Conservation (phyloP, 2,329 filamentous ascomycete species). For the Aspergillus quadrilineatus region DNA sequence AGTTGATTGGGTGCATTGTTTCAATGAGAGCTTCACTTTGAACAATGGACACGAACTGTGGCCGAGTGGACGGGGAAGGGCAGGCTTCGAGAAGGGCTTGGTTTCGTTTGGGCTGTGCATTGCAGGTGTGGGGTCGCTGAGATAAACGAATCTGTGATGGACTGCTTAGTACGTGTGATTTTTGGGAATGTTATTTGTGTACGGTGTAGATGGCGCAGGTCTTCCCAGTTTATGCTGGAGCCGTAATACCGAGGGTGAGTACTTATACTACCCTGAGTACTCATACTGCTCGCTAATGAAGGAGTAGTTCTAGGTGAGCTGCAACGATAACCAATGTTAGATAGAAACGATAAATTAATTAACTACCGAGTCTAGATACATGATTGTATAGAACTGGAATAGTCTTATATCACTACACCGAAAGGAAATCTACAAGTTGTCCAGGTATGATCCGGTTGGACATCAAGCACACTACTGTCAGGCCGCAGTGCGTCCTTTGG, state of each 20-base stretch:
- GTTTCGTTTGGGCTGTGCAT: slow-evolving; percentile 23
- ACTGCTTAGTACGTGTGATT: background rate
- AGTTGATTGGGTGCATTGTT: slow-evolving; percentile 22
- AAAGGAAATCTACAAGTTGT: slow-evolving; percentile 2
- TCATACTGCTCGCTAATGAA: too few relatives aligned
- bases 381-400: background rate
- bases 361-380: background rate
- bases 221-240: too few relatives aligned
- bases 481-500: slow-evolving; percentile 26
- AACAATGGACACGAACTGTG: slow-evolving; percentile 12
- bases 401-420: background rate
- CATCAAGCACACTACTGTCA: slow-evolving; percentile 25
- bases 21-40: slow-evolving; percentile 23
- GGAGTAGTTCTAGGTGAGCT: too few relatives aligned
- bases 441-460: slow-evolving; percentile 1
- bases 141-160: background rate
- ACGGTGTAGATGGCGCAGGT: too few relatives aligned
- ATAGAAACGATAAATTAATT: background rate
- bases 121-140: slow-evolving; percentile 17
- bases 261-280: too few relatives aligned
- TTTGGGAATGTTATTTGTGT: background rate
- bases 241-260: too few relatives aligned
- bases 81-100: slow-evolving; percentile 25
- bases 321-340: background rate
- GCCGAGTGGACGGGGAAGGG: background rate